These are phyloP conservation scores for Mycena indigotica DNA, from an alignment of 768 basidiomycete genomes.

Conservation along the genomic window DNA sequence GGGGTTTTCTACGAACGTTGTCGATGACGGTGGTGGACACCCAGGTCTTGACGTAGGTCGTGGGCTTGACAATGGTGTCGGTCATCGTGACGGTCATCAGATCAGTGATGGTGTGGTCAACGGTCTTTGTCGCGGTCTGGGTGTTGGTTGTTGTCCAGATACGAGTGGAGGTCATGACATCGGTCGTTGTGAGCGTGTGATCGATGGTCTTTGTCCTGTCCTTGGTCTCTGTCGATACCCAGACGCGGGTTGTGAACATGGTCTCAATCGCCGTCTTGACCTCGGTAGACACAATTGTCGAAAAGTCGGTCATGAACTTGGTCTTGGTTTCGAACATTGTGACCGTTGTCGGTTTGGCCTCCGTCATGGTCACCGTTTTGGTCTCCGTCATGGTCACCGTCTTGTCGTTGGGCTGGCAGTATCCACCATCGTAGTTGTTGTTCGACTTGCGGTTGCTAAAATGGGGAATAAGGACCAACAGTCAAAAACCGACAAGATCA, in stretches of 20 bases:
- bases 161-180: slow-evolving; percentile 58
- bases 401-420: slow-evolving; percentile 28
- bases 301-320: slow-evolving; percentile 42
- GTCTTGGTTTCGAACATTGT: slow-evolving; percentile 35
- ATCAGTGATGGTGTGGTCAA: slow-evolving; percentile 57
- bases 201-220: slow-evolving; percentile 59
- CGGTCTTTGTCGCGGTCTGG: slow-evolving; percentile 48
- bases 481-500: not conserved
- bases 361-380: slow-evolving; percentile 41
- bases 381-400: slow-evolving; percentile 28
- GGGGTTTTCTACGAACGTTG: slow-evolving; percentile 44
- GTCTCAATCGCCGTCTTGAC: slow-evolving; percentile 55
- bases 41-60: slow-evolving; percentile 56
- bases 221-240: slow-evolving; percentile 66
- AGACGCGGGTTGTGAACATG: slow-evolving; percentile 65
- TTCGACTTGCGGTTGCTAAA: slow-evolving; percentile 8
- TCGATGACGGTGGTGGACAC: slow-evolving; percentile 60
- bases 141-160: slow-evolving; percentile 55
- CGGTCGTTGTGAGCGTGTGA: slow-evolving; percentile 64
- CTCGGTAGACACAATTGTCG: slow-evolving; percentile 44
- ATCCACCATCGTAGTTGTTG: slow-evolving; percentile 26
- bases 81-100: slow-evolving; percentile 57
- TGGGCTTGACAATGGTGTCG: slow-evolving; percentile 56
- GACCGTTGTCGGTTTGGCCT: slow-evolving; percentile 42
- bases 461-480: slow-evolving; percentile 2